Conservation (phyloP, 805 yeast genomes). For the Brettanomyces naardenensis region DNA sequence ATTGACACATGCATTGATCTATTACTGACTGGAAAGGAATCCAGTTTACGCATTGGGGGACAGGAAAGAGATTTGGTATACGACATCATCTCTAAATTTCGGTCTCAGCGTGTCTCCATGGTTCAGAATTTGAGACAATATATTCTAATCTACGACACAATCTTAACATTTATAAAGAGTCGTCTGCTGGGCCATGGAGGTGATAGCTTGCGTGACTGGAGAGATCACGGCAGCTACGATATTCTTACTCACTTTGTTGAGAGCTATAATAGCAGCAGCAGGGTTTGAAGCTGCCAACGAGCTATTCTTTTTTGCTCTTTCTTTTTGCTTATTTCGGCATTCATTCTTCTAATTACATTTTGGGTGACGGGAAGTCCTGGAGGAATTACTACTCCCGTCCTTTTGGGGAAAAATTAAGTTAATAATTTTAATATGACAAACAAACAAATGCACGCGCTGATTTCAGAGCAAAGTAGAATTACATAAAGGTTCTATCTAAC, state of each 20-base stretch:
- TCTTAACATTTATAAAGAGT: conserved; percentile 21
- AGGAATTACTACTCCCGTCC: too few relatives aligned
- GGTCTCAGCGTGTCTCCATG: conserved; percentile 49
- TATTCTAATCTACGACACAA: conserved; percentile 39
- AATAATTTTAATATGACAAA: not conserved
- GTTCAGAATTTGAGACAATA: conserved; percentile 52
- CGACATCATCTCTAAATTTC: conserved; percentile 36
- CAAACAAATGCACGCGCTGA: not conserved
- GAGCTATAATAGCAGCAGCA: not conserved
- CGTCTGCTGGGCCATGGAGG: conserved; percentile 3
- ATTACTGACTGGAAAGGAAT: conserved; percentile 9
- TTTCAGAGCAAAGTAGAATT: too few relatives aligned
- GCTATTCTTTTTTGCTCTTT: too few relatives aligned
- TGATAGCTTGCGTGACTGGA: conserved; percentile 1
- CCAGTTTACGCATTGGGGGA: conserved; percentile 3
- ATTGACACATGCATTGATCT: conserved; percentile 51
- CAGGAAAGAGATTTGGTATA: conserved; percentile 34
- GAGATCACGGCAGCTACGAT: not conserved
- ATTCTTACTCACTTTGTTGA: not conserved
- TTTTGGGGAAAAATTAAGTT: not conserved
- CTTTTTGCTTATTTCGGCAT: too few relatives aligned
- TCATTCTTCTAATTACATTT: too few relatives aligned
- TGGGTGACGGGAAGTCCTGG: too few relatives aligned
- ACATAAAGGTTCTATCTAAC: too few relatives aligned
- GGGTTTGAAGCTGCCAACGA: too few relatives aligned